Evolutionary conservation across 495 filamentous ascomycete species (phyloP).

Genomic region (Penicillium roqueforti): DNA sequence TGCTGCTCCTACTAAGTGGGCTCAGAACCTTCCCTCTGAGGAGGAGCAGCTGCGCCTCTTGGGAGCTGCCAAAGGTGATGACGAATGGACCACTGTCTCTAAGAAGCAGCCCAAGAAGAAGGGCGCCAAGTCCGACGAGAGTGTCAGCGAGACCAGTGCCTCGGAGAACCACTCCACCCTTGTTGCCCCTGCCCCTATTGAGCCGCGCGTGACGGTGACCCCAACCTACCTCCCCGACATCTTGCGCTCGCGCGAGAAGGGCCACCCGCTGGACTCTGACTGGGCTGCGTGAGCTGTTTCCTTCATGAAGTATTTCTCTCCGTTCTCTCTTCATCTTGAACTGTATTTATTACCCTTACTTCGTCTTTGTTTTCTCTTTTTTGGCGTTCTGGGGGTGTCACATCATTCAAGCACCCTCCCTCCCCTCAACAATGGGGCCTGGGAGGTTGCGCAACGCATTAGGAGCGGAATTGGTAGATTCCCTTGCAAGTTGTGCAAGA

Average conservation of each 20-base stretch:
- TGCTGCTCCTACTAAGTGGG: slow-evolving; percentile 42
- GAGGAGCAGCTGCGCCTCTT: slow-evolving; percentile 79
- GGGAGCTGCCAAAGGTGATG: slow-evolving; percentile 51
- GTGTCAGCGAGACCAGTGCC: slow-evolving; percentile 38
- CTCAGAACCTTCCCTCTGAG: slow-evolving; percentile 64
- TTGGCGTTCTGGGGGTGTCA: slow-evolving; percentile 37
- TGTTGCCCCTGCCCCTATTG: slow-evolving; percentile 30
- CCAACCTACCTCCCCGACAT: slow-evolving; percentile 43
- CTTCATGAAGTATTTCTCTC: neutral
- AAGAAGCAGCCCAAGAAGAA: slow-evolving; percentile 63
- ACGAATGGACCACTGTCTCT: slow-evolving; percentile 71
- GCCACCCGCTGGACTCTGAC: slow-evolving; percentile 57
- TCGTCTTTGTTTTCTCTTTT: slow-evolving; percentile 2
- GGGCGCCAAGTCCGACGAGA: slow-evolving; percentile 39
- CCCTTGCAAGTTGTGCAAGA: slow-evolving; percentile 7
- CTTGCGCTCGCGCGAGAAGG: slow-evolving; percentile 39
- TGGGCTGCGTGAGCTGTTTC: slow-evolving; percentile 45
- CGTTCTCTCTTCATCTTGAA: slow-evolving; percentile 16
- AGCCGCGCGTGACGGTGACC: slow-evolving; percentile 40
- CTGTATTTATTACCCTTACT: slow-evolving; percentile 36
- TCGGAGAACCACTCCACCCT: slow-evolving; percentile 36
- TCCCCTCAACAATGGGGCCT: slow-evolving; percentile 3
- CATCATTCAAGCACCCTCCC: slow-evolving; percentile 27
- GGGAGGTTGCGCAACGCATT: slow-evolving; percentile 12
- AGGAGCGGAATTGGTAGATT: slow-evolving; percentile 16